Evolutionary conservation across 345 rosid species (phyloP).

Genomic region (Lepidium sativum): DNA sequence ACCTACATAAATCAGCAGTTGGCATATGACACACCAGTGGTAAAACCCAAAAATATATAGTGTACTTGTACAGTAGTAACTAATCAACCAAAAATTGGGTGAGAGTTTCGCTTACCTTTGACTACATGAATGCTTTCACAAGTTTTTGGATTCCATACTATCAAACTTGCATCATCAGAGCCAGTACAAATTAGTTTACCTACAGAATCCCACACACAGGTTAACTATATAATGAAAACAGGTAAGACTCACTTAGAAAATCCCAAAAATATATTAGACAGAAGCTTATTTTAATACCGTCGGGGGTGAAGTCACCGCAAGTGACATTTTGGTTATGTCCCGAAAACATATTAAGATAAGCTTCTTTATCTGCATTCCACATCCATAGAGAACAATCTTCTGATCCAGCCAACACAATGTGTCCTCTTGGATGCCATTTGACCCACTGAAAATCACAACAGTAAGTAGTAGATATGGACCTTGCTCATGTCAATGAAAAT

Average conservation of each 20-base stretch:
- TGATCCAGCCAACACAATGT: conserved; percentile 77
- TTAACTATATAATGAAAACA: background rate
- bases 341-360: conserved; percentile 56
- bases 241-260: background rate
- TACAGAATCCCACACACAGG: conserved; percentile 18
- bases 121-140: conserved; percentile 64
- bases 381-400: conserved; percentile 78
- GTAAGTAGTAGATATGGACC: background rate
- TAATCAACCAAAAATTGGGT: background rate
- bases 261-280: background rate
- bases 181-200: conserved; percentile 90
- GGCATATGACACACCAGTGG: background rate
- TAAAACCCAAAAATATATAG: background rate
- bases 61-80: background rate
- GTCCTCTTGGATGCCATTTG: conserved; percentile 93
- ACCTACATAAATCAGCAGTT: conserved; percentile 33
- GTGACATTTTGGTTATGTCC: conserved; percentile 73
- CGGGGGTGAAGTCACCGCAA: conserved; percentile 94
- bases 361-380: conserved; percentile 93
- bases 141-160: conserved; percentile 85
- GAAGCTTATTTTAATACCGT: conserved; percentile 43
- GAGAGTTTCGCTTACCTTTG: conserved; percentile 38
- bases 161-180: conserved; percentile 82
- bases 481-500: too few species aligned
- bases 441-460: conserved; percentile 60